Base-by-base conservation (phyloP, 768 basidiomycete species). In the Punctularia strigosozonata region DNA sequence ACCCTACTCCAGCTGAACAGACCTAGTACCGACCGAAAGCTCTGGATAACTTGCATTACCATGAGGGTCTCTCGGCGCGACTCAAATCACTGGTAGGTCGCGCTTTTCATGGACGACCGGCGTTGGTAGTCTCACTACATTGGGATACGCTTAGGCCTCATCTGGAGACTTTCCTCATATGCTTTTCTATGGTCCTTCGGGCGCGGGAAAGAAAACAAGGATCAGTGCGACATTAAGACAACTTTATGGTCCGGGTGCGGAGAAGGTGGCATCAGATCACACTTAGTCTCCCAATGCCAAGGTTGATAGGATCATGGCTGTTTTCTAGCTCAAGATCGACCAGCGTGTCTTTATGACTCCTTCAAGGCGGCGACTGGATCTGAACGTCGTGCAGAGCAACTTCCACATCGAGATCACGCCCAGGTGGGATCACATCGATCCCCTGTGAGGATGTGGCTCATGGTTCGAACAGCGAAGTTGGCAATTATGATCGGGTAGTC, bases 331-430 rank as follows among this genome's bases (percentile, higher is more conserved):
- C 28, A 91, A 95, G 68, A 97, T 99, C 38, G 94, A 99, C 60
- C 94, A 99, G 68, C 68, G 94, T 41, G 78, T 95, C 2, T 98
- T 99, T 59, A 61, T 94, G 22, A 90, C 94, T 0, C 92, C 94
- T 0, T 90, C 89, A 6, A 87, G 83, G 55, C 73, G 91, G 36
- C 98, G 94, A 57, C 66, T 99, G 15, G 94, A 98, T 56, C 80
- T 98, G 47, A 98, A 98, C 56, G 67, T 99, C 38, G 94, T 98
- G 4, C 91, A 95, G 61, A 90, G 87, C 59, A 99, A 98, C 57
- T 99, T 80, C 56, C 94, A 99, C 60, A 80, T 98, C 30, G 94
- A 99, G 61, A 80, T 99, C 40, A 99, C 94, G 0, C 94, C 94
- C 3, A 94, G 89, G 92, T 91, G 43, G 31, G 71, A 37, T 8